Evolutionary conservation across 352 stramenopile species (phyloP).

Genomic region (Plasmopara viticola): DNA sequence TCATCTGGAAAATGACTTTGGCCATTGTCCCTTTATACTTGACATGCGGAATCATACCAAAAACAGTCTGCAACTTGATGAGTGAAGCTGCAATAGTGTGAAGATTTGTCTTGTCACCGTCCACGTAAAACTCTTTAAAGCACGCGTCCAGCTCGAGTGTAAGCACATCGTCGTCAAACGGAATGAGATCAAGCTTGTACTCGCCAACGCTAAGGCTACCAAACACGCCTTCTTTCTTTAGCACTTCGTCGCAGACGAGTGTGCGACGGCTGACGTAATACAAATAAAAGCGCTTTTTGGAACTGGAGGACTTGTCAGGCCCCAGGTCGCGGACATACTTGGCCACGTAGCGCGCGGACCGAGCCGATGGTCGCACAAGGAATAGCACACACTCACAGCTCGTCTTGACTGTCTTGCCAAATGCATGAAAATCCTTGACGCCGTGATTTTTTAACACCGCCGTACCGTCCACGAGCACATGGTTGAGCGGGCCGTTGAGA

Average conservation of each 20-base stretch:
- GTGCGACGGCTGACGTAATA: conserved; percentile 89
- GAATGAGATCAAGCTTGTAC: conserved; percentile 93
- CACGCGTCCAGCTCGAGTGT: conserved; percentile 89
- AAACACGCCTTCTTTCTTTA: conserved; percentile 88
- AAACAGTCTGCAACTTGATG: conserved; percentile 91
- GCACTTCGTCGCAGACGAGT: conserved; percentile 86
- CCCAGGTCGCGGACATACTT: conserved; percentile 71
- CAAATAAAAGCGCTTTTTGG: conserved; percentile 80
- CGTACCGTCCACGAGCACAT: conserved; percentile 84
- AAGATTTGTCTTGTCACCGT: conserved; percentile 85
- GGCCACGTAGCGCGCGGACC: conserved; percentile 72
- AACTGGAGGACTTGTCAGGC: conserved; percentile 18
- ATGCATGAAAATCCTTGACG: conserved; percentile 80
- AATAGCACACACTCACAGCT: conserved; percentile 87
- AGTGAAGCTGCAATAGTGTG: conserved; percentile 85
- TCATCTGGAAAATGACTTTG: conserved; percentile 90
- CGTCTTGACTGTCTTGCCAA: conserved; percentile 74
- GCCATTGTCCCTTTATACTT: conserved; percentile 91
- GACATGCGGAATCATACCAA: conserved; percentile 90
- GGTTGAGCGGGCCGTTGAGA: conserved; percentile 73
- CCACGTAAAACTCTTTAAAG: conserved; percentile 83
- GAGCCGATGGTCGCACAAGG: conserved; percentile 73
- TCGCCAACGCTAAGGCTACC: conserved; percentile 82
- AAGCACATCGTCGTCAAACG: conserved; percentile 92
- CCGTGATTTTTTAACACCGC: conserved; percentile 80